Evolutionary conservation across 2,329 filamentous ascomycete genomes (phyloP), one percentile per base, ranked within the genome.

Genomic region (Celoporthe dispersa): DNA sequence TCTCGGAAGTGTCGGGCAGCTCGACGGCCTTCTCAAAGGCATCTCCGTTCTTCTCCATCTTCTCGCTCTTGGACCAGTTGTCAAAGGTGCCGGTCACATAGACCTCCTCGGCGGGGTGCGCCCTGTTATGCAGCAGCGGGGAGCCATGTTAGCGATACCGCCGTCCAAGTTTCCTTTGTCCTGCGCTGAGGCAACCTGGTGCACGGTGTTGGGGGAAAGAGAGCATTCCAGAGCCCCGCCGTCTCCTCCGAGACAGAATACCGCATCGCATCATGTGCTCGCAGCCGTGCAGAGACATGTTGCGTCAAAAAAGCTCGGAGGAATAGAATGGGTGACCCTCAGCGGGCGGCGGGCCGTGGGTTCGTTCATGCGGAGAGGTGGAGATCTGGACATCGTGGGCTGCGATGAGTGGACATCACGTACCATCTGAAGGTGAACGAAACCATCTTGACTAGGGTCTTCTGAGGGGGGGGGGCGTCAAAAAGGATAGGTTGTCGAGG

Each of bases 61-160:
- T 88, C 80, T 95, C 88, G 69, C 90, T 94, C 86, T 96, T 95
- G 75, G 88, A 87, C 96, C 96, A 99, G 83, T 93, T 88, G 83
- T 98, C 95, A 79, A 98, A 98, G 73, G 93, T 95, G 79, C 96
- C 96, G 55, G 95, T 98, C 76, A 98, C 96, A 81, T 92, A 95
- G 80, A 98, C 95, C 79, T 97, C 92, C 75, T 90, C 87, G 79
- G 92, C 94, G 76, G 90, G 85, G 80, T 96, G 91, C 79, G 91
- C 89, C 95, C 95, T 98, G 82, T 35, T 35, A 53, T 48, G 39
- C 53, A 66, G 57, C 73, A 72, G 77, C 44, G 22, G 44, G n/a
- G 44, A 53, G 66, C 28, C 66, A 63, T 68, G 44, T 68, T 39
- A 68, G 66, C 57, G 31, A 60, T 22, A 33, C 53, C 25, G 57